A percentile compares a stretch with the other conserved stretches of the same genome.
phyloP scores from a whole-genome alignment of 352 stramenopile genomes.

The Phytophthora sansomeana region DNA sequence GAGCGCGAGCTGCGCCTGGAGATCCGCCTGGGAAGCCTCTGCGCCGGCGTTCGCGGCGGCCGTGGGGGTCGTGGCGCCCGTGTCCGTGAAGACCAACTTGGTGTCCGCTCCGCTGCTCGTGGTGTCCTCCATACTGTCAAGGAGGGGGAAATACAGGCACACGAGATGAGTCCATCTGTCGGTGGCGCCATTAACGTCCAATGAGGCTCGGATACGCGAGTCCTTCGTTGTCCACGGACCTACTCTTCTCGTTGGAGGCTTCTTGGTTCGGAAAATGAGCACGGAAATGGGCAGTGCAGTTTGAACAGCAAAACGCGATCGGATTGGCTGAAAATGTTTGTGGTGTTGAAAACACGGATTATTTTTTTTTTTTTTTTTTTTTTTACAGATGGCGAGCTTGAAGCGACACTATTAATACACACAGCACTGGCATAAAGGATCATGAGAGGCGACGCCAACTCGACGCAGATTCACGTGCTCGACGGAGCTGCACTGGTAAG shows the following conservation, averaged over 20 bases:
- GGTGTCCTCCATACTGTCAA: conserved; percentile 41
- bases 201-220: neutral
- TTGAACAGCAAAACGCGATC: conserved; percentile 10
- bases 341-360: conserved; percentile 15
- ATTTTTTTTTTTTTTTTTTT: no score
- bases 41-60: conserved; percentile 7
- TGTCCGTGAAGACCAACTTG: conserved; percentile 42
- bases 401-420: no score
- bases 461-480: conserved; percentile 49
- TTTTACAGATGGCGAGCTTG: conserved; percentile 22
- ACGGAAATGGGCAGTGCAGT: conserved; percentile 24
- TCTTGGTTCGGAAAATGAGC: conserved; percentile 29
- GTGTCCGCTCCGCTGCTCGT: conserved; percentile 33
- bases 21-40: conserved; percentile 43
- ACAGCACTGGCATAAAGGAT: neutral
- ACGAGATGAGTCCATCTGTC: neutral
- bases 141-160: neutral
- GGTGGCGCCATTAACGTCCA: neutral
- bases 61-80: conserved; percentile 35
- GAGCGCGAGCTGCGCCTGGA: conserved; percentile 60
- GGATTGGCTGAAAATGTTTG: conserved; percentile 25
- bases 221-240: neutral
- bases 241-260: conserved; percentile 5
- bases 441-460: conserved; percentile 31
- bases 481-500: conserved; percentile 49